phyloP scores from a whole-genome alignment of 495 filamentous ascomycete species.

The Penicillium verhagenii region DNA sequence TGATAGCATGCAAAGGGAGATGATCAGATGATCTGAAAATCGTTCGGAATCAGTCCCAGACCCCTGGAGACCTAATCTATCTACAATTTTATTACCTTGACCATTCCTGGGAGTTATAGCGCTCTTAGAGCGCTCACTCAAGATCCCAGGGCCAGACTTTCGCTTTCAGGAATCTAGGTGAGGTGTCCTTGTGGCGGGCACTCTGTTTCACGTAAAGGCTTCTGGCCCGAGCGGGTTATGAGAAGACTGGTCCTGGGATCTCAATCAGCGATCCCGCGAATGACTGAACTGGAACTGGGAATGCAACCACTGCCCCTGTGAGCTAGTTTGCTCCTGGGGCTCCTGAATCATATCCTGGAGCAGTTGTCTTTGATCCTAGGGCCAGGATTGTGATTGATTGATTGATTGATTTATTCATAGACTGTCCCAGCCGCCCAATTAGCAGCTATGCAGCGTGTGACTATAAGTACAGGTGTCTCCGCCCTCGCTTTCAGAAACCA shows the following conservation, averaged over 20 bases:
- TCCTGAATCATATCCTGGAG: not conserved
- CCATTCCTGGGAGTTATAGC: too few species aligned
- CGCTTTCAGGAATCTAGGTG: too few species aligned
- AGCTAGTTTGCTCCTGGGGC: slow-evolving; percentile 1
- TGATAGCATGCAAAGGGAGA: too few species aligned
- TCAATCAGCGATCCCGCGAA: not conserved
- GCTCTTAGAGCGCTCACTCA: too few species aligned
- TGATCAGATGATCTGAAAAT: too few species aligned
- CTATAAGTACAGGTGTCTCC: slow-evolving; percentile 22
- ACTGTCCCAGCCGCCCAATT: slow-evolving; percentile 15
- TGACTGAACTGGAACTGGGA: not conserved
- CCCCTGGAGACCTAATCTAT: too few species aligned
- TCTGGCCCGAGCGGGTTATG: not conserved
- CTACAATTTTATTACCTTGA: too few species aligned
- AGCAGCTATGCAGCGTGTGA: slow-evolving; percentile 15
- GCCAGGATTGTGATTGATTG: slow-evolving; percentile 6
- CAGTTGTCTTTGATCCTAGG: not conserved
- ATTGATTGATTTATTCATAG: slow-evolving; percentile 18
- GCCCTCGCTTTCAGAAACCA: slow-evolving; percentile 15
- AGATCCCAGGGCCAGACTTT: too few species aligned
- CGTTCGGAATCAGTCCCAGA: too few species aligned
- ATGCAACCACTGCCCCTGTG: not conserved
- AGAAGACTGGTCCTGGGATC: not conserved
- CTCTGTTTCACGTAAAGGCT: too few species aligned
- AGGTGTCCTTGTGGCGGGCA: too few species aligned